Evolutionary conservation across 148 eudicot genomes (phyloP).

Genomic region (Fagopyrum esculentum): DNA sequence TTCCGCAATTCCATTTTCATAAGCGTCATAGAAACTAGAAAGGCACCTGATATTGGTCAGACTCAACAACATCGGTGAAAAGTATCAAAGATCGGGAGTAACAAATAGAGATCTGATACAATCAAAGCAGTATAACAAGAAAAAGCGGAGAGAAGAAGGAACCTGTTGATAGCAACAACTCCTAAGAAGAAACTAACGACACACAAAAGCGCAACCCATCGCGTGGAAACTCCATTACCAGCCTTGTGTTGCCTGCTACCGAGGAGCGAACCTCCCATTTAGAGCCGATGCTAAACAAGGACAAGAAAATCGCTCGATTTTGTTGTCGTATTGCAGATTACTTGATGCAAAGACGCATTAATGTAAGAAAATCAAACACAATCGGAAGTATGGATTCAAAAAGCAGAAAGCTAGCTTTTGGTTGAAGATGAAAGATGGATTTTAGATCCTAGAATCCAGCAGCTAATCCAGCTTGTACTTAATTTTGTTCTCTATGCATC

Average conservation of each 20-base stretch:
- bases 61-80: background rate
- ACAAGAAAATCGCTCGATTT: background rate
- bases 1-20: background rate
- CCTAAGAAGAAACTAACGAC: constrained; percentile 49
- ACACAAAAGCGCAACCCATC: constrained; percentile 42
- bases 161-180: constrained; percentile 43
- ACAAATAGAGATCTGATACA: background rate
- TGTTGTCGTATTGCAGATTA: background rate
- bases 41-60: no score
- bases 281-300: background rate
- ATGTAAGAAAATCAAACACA: background rate
- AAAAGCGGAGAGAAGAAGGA: background rate
- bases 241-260: constrained; percentile 22
- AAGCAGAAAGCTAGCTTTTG: background rate
- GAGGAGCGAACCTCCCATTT: constrained; percentile 10
- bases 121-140: background rate
- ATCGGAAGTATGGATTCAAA: no score
- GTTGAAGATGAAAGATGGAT: background rate
- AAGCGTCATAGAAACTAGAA: background rate
- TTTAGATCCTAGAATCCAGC: background rate
- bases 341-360: background rate
- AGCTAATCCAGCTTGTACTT: background rate
- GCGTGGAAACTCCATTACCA: constrained; percentile 31
- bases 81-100: no score
- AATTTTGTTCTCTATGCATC: background rate